These are phyloP conservation scores for Globisporangium recalcitrans DNA, from an alignment of 352 stramenopile genomes.

Conservation along the genomic window DNA sequence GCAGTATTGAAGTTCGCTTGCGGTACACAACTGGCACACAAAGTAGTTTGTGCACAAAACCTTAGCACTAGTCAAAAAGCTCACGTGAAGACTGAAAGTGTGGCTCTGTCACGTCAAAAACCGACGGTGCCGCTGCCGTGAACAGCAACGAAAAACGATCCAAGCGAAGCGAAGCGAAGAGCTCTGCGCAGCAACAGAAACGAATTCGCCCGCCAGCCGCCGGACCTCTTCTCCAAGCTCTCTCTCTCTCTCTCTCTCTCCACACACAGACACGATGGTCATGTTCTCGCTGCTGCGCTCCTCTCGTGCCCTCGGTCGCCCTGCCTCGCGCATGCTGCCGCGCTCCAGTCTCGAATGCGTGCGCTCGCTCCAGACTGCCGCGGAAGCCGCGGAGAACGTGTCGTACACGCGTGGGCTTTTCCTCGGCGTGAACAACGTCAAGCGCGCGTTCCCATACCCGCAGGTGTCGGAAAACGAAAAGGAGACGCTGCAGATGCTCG, in stretches of 20 bases:
- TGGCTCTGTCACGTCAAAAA: not conserved
- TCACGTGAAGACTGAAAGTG: not conserved
- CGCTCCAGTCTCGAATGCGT: constrained; percentile 12
- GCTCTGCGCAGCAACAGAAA: constrained; percentile 5
- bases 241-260: not conserved
- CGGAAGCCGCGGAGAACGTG: constrained; percentile 53
- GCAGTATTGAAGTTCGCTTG: not conserved
- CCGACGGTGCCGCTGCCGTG: not conserved
- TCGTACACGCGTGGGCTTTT: constrained; percentile 83
- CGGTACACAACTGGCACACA: too few relatives aligned
- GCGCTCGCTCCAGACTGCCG: constrained; percentile 63
- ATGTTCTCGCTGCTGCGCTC: constrained; percentile 43
- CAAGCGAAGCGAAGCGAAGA: constrained; percentile 6
- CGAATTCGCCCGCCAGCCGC: constrained; percentile 11
- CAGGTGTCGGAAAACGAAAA: constrained; percentile 60
- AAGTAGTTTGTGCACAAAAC: not conserved
- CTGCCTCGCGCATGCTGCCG: constrained; percentile 13
- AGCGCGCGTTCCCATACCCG: constrained; percentile 77
- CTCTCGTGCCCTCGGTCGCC: constrained; percentile 9
- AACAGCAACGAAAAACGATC: constrained; percentile 3
- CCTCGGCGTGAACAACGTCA: constrained; percentile 75
- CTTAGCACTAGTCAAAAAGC: not conserved
- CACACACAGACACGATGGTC: constrained; percentile 24
- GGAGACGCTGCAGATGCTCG: constrained; percentile 83
- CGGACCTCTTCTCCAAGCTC: constrained; percentile 4